Evolutionary conservation across 164 flowering plant genomes (phyloP), one percentile per base, ranked within the genome.

Genomic region (Cinnamomum micranthum): DNA sequence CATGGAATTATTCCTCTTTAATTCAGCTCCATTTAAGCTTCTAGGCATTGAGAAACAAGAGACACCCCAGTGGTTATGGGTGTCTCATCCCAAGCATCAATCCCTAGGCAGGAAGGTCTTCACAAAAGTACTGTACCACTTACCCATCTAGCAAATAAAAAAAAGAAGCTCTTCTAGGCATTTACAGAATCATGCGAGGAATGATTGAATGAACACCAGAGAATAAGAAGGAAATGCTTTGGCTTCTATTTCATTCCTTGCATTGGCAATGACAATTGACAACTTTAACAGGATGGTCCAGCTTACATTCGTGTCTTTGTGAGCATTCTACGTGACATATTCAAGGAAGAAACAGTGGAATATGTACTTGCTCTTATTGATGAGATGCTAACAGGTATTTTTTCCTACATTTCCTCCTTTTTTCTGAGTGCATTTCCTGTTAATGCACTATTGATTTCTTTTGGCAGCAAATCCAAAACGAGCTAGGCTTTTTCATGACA

Each of bases 311-410:
- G 87, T 28, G 90, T 92, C 19, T 92, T 95, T 84, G 90, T 95
- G 68, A 85, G 85, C 87, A 90, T 95, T 64, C 81, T 95, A 70
- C 92, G 91, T 25, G 97, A 91, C 68, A 92, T 95, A 77, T 77
- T 71, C 72, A 95, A 93, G 83, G 97, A 92, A 74, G 99, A 95
- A 75, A 95, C 98, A 10, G 97, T 93, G 31, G 98, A 95, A 82
- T 95, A 92, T 89, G 92, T 92, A 73, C 85, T 95, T 74, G 95
- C 97, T 77, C 86, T 93, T 71, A 83, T 93, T 75, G 98, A 95
- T 85, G 99, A 95, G 81, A 89, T 95, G 97, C 93, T 95, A 64
- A 81, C 98, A 79, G 99, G 99, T 95, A 41, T 17, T 55, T 66
- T 25, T 27, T 51, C 10, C 33, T 52, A 35, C 60, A 50, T 6